A percentile compares a stretch with the other conserved stretches of the same genome.
Conservation (phyloP, 176 grass and related monocot genomes). For the Hordeum marinum region DNA sequence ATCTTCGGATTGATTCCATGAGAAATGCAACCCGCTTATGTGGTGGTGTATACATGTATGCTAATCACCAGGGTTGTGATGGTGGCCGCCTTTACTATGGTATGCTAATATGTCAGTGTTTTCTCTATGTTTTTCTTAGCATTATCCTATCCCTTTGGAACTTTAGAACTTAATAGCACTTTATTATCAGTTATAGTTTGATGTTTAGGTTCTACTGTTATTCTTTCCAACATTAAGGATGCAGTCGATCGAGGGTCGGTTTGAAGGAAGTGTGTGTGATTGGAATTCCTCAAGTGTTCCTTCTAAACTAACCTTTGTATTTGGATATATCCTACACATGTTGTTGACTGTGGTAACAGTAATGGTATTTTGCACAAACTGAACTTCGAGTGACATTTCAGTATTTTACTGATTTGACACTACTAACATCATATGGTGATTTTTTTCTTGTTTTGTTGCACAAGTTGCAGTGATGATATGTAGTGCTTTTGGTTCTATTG, state of each 20-base stretch:
- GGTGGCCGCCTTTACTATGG: slow-evolving; percentile 95
- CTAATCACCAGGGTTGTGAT: slow-evolving; percentile 96
- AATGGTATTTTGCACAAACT: neutral
- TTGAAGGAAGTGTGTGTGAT: neutral
- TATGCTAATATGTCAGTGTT: slow-evolving; percentile 27
- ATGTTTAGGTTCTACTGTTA: neutral
- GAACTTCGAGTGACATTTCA: neutral
- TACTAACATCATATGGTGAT: neutral
- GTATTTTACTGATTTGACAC: neutral
- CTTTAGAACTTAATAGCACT: neutral
- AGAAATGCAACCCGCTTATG: slow-evolving; percentile 71
- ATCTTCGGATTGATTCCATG: slow-evolving; percentile 94
- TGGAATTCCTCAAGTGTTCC: neutral
- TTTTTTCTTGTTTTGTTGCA: neutral
- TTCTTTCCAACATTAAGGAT: neutral
- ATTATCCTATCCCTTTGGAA: neutral
- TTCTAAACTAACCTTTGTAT: neutral
- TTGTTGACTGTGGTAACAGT: neutral
- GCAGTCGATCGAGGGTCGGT: neutral
- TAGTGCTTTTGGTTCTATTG: neutral
- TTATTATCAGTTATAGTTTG: neutral
- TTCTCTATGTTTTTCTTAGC: neutral
- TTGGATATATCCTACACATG: neutral
- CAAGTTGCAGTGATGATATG: neutral
- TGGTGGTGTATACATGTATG: slow-evolving; percentile 95